A percentile compares a stretch with the other conserved stretches of the same genome.
Conservation (phyloP, 441 rosid species). For the Erodium trifolium region DNA sequence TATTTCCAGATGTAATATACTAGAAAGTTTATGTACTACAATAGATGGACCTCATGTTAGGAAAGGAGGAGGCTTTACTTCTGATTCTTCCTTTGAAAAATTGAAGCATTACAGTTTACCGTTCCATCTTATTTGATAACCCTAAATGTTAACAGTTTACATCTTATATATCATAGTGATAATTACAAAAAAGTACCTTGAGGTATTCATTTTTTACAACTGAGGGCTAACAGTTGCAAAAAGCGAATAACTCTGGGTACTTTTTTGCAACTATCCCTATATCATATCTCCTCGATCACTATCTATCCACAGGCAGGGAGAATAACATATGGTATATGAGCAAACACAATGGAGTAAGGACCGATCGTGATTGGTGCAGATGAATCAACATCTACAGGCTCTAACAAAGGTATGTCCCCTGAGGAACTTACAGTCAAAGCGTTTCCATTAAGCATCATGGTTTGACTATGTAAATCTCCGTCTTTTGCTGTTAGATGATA, state of each 20-base stretch:
- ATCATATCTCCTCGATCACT: conserved; percentile 24
- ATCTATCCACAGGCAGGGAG: conserved; percentile 54
- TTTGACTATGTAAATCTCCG: conserved; percentile 73
- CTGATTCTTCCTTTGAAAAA: neutral
- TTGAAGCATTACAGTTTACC: neutral
- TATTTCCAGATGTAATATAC: neutral
- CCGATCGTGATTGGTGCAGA: conserved; percentile 42
- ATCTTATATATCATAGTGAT: no score
- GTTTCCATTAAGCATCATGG: conserved; percentile 68
- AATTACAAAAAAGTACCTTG: no score
- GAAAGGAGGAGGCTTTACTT: neutral
- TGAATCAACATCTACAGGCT: conserved; percentile 45
- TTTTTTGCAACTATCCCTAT: neutral
- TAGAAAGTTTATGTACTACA: neutral
- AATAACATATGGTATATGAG: conserved; percentile 41
- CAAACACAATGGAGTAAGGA: conserved; percentile 73
- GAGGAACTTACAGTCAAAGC: conserved; percentile 43
- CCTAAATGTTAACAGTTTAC: no score
- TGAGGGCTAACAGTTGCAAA: no score
- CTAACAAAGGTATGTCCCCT: conserved; percentile 59
- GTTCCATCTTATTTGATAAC: no score
- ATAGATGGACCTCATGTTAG: no score
- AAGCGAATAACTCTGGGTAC: no score
- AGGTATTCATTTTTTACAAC: no score
- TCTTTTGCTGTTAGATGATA: conserved; percentile 75